Base-by-base conservation (phyloP, 495 filamentous ascomycete species). In the Trichoderma orchidacearum region DNA sequence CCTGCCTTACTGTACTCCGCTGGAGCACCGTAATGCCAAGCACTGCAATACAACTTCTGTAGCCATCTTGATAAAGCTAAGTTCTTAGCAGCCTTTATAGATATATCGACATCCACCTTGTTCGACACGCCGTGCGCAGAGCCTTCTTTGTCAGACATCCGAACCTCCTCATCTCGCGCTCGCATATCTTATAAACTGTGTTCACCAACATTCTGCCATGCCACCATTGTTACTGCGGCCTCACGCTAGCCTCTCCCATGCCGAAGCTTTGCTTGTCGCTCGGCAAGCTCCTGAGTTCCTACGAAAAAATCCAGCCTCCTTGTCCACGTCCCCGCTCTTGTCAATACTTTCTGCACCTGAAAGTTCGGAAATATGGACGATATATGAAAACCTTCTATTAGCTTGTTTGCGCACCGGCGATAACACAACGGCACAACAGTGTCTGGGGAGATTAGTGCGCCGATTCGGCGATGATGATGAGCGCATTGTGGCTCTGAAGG, bases 401-500 rank as follows among this genome's bases (percentile, higher is more conserved):
- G 82, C 90, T 8, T 93, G 85, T 64, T 76, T 97, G n/a, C 85
- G 86, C 5, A 89, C 87, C 7, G 85, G 88, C 17, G 88, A 97
- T 64, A 87, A 95, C 60, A 68, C 75, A 59, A 81, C 87, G 48
- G 93, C 93, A 12, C 78, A 80, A 54, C 60, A 75, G 57, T 90
- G 86, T 63, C 81, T 97, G 8, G 78, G 85, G 64, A 79, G 78
- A 30, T 75, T 98, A 45, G 83, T 80, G 7, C 72, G 73, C 29
- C 88, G 93, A 21, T 97, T 98, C 66, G 90, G 92, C 34, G 70
- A 75, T 12, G 74, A 81, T 30, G 93, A 96, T 63, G 88, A 94
- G 65, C 83, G 86, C 53, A 74, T 97, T 21, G 83, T 89, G 78
- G 90, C 85, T 1, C 68, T 98, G 52, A 74, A 75, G 34, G 94